Conservation (phyloP, 305 asterid species). For the Fraxinus sp. region DNA sequence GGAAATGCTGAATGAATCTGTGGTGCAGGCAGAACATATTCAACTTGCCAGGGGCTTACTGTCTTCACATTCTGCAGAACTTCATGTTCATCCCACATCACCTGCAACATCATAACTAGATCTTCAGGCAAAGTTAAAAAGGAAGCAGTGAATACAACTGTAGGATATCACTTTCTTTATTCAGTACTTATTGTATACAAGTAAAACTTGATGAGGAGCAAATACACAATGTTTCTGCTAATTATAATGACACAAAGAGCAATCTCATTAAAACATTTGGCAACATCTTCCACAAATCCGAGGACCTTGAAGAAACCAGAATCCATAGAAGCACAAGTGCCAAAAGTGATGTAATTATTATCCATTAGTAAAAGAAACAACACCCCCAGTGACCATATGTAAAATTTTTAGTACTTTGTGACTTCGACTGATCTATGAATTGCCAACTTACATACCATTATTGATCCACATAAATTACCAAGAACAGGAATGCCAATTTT, state of each 20-base stretch:
- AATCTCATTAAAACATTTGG: not conserved
- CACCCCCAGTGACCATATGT: not conserved
- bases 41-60: constrained; percentile 57
- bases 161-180: not conserved
- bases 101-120: constrained; percentile 30
- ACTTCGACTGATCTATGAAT: not conserved
- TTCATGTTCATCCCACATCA: constrained; percentile 50
- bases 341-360: not conserved
- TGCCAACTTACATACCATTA: not conserved
- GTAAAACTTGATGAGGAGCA: too few relatives aligned
- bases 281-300: not conserved
- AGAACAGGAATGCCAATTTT: not conserved
- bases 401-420: not conserved
- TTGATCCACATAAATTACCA: not conserved
- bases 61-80: constrained; percentile 25
- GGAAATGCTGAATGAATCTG: constrained; percentile 22
- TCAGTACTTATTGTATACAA: not conserved
- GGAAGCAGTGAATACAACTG: not conserved
- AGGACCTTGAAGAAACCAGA: not conserved
- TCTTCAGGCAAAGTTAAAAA: not conserved
- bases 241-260: not conserved
- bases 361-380: too few relatives aligned
- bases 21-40: constrained; percentile 23
- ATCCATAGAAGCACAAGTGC: not conserved
- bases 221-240: not conserved